These are phyloP conservation scores for Fusarium sp. DNA, from an alignment of 2,329 filamentous ascomycete genomes.

Conservation along the genomic window DNA sequence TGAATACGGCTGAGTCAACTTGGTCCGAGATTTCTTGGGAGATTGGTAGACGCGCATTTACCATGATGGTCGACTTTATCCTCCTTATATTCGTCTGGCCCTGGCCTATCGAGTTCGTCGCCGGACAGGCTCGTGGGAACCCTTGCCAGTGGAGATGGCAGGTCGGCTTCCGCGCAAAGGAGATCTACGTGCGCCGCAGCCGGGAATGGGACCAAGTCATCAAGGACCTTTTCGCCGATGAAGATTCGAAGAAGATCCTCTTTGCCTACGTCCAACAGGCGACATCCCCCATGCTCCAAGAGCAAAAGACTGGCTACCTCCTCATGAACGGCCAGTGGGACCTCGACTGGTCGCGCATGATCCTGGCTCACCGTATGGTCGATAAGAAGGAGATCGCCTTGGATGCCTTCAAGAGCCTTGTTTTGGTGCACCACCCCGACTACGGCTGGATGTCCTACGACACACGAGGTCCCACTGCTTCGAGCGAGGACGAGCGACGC, in stretches of 20 bases:
- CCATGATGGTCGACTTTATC: constrained; percentile 79
- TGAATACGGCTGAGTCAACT: constrained; percentile 66
- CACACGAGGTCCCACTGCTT: constrained; percentile 66
- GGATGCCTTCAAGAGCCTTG: constrained; percentile 76
- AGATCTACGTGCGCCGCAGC: constrained; percentile 84
- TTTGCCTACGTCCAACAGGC: constrained; percentile 73
- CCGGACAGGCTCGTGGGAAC: constrained; percentile 66
- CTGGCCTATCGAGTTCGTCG: constrained; percentile 79
- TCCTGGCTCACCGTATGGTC: constrained; percentile 75
- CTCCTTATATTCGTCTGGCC: constrained; percentile 75
- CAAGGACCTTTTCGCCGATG: constrained; percentile 62
- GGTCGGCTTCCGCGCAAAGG: constrained; percentile 80
- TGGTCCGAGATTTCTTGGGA: constrained; percentile 67
- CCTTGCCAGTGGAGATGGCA: constrained; percentile 79
- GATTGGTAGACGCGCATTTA: constrained; percentile 68
- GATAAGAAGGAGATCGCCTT: constrained; percentile 69
- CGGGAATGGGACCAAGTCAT: constrained; percentile 75
- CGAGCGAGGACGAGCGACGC: constrained; percentile 70
- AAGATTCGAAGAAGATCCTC: constrained; percentile 66
- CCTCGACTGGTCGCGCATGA: constrained; percentile 86
- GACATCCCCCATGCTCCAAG: constrained; percentile 72
- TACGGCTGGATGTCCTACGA: constrained; percentile 73
- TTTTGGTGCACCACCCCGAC: constrained; percentile 74
- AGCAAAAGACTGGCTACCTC: constrained; percentile 86
- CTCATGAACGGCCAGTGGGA: constrained; percentile 89